Conservation (phyloP, 192 early-diverging fungal species). For the Haplosporangium gracile region DNA sequence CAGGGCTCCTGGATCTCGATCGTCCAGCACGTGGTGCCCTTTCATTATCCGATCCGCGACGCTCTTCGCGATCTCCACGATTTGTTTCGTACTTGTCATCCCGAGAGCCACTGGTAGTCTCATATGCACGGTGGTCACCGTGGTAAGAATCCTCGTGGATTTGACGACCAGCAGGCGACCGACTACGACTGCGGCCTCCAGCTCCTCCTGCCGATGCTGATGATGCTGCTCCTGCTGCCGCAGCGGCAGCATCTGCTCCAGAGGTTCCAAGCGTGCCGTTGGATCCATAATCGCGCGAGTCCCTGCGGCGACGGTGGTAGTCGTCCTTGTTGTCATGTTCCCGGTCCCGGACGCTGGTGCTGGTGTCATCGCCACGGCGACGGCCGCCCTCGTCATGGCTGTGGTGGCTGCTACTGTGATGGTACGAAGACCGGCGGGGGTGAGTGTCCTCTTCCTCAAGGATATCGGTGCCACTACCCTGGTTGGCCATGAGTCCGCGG, state of each 20-base stretch:
- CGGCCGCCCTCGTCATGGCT: not conserved
- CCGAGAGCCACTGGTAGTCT: conserved; percentile 3
- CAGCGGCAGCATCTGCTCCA: not conserved
- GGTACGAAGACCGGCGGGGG: conserved; percentile 34
- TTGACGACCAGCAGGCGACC: not conserved
- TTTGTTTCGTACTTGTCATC: conserved; percentile 43
- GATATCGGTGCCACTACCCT: not conserved
- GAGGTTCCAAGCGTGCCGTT: not conserved
- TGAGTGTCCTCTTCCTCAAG: conserved; percentile 27
- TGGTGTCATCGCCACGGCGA: not conserved
- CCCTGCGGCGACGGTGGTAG: conserved; percentile 13
- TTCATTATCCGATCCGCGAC: conserved; percentile 2
- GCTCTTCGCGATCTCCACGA: conserved; percentile 12
- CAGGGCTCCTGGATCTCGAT: conserved; percentile 44
- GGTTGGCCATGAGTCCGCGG: not conserved
- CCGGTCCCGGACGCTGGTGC: conserved; percentile 10
- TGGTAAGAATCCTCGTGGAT: not conserved
- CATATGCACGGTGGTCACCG: not conserved
- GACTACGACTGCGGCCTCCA: not conserved
- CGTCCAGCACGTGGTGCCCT: conserved; percentile 7
- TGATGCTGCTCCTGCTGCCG: conserved; percentile 8
- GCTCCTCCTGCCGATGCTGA: not conserved
- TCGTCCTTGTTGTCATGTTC: not conserved
- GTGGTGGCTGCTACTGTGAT: not conserved
- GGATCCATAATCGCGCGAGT: conserved; percentile 19